These are phyloP conservation scores for Mortierella sp. DNA, from an alignment of 371 early-diverging fungal genomes.

Conservation along the genomic window DNA sequence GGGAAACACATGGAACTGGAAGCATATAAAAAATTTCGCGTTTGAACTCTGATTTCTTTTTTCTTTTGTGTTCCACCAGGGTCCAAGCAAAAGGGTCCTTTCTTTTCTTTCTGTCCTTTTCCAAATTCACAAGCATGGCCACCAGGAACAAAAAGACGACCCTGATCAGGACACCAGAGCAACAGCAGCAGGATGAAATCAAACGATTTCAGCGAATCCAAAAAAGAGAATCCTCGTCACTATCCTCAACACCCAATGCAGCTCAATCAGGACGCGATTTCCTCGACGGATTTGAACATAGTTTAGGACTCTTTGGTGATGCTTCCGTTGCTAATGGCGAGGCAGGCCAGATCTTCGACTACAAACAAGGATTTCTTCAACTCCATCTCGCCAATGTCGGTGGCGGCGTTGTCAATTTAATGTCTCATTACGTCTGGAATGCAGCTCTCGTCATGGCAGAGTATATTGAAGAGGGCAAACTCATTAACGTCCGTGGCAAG, in stretches of 20 bases:
- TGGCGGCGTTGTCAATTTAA: constrained; percentile 36
- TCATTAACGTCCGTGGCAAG: constrained; percentile 17
- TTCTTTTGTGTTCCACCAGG: not conserved
- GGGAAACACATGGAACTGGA: too few species aligned
- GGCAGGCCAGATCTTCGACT: constrained; percentile 47
- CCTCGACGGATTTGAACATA: constrained; percentile 48
- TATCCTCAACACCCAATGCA: not conserved
- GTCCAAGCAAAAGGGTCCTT: too few species aligned
- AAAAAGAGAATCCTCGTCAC: constrained; percentile 2
- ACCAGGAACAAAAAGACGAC: constrained; percentile 6
- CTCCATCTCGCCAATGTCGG: constrained; percentile 48
- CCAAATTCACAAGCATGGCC: not conserved
- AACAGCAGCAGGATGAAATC: constrained; percentile 18
- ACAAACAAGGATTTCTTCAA: constrained; percentile 17
- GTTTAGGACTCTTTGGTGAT: constrained; percentile 53
- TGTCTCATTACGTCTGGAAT: constrained; percentile 54
- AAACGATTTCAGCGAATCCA: constrained; percentile 24
- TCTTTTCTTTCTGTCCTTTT: not conserved
- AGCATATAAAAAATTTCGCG: too few species aligned
- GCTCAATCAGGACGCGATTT: constrained; percentile 6
- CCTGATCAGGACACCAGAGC: constrained; percentile 19
- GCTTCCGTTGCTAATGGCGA: constrained; percentile 45
- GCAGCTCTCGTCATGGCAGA: constrained; percentile 49
- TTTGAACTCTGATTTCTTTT: not conserved
- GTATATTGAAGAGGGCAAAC: constrained; percentile 32